Evolutionary conservation across 2,329 filamentous ascomycete genomes (phyloP), one percentile per base, ranked within the genome.

Genomic region (Aspergillus sp.): DNA sequence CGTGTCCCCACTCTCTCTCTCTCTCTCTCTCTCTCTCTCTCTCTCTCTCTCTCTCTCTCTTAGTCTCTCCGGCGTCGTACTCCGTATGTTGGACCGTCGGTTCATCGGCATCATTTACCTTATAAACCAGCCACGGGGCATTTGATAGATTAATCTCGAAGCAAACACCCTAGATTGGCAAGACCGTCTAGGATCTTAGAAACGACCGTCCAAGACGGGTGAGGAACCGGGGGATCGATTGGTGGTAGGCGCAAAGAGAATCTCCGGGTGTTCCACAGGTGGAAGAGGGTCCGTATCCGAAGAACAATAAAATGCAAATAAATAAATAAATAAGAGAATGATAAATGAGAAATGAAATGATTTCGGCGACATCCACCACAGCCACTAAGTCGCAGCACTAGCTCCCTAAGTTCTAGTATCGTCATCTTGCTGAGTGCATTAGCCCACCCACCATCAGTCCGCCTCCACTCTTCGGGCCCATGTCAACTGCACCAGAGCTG

Each of bases 401-500:
- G 33, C 44, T 42, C 38, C 35, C 44, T 32, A 24, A 17, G 20
- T 51, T 20, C 42, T 50, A 49, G 47, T 47, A 50, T 52, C 44
- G 42, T 54, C 51, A 54, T 54, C 50, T 48, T 42, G 52, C 50
- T 51, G 48, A 45, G 48, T 33, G 38, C 45, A 49, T 51, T 51
- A 48, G 49, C 49, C 50, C 57, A 57, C 57, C 51, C 55, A 57
- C 54, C 53, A 56, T 50, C 55, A 45, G 41, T 6, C 38, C 43
- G 50, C 49, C 60, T 55, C 63, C 61, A 64, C 61, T 58, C 49
- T 33, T 33, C 49, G 52, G 55, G 52, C 24, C 61, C 60, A 64
- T 65, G 62, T 65, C 61, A 66, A 58, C 35, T 61, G 53, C 55
- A 50, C 47, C 49, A 51, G 55, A 60, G 60, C 59, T 64, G 66